Conservation (phyloP, 306 rosid genomes). For the Castanea sativa region DNA sequence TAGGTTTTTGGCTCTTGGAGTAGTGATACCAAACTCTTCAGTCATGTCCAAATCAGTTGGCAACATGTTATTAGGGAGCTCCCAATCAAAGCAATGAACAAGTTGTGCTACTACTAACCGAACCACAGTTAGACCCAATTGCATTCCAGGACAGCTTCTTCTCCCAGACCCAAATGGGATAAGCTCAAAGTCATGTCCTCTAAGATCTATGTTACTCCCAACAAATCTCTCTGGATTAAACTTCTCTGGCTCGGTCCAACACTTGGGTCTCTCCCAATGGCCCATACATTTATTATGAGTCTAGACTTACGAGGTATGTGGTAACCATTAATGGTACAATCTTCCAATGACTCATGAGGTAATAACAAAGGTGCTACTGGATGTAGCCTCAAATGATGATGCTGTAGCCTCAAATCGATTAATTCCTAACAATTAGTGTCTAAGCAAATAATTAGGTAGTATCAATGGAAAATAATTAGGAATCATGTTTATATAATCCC, state of each 20-base stretch:
- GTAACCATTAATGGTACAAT: slow-evolving; percentile 39
- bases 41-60: slow-evolving; percentile 35
- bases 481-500: no score
- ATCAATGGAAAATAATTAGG: no score
- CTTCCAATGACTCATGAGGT: slow-evolving; percentile 53
- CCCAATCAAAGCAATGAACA: slow-evolving; percentile 38
- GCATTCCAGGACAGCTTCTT: slow-evolving; percentile 36
- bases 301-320: slow-evolving; percentile 44
- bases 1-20: slow-evolving; percentile 24
- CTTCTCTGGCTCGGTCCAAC: slow-evolving; percentile 27
- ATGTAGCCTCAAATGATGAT: slow-evolving; percentile 41
- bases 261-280: slow-evolving; percentile 26
- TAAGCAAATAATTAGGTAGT: no score
- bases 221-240: slow-evolving; percentile 30
- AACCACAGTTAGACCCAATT: slow-evolving; percentile 18
- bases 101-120: slow-evolving; percentile 30
- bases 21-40: slow-evolving; percentile 27
- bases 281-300: slow-evolving; percentile 22
- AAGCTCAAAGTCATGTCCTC: slow-evolving; percentile 10
- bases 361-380: slow-evolving; percentile 55
- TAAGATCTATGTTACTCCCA: slow-evolving; percentile 19
- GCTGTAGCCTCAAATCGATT: no score
- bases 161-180: slow-evolving; percentile 28
- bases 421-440: no score
- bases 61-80: slow-evolving; percentile 26